Base-by-base conservation (phyloP, 2,329 filamentous ascomycete genomes). In the Pseudocercospora pini-densiflorae region DNA sequence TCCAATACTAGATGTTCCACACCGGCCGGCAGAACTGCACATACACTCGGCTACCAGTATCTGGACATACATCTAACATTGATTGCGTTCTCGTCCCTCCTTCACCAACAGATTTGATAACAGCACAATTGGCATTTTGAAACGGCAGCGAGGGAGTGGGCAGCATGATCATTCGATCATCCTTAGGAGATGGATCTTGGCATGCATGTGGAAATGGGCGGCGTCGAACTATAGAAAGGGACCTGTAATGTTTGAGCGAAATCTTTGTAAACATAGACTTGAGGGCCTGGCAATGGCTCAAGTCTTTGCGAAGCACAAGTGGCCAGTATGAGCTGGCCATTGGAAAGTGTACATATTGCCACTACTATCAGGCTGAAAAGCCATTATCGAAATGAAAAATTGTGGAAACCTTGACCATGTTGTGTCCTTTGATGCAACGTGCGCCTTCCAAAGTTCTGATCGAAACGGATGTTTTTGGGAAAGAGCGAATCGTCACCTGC, bases 71-170 rank as follows among this genome's bases (percentile, higher is more conserved):
- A 51, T 19, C 43, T 33, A 19, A 24, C 19, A 24, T 51, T 49
- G 8, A 51, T 61, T 61, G 59, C 59, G 24, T 61, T 61, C 59
- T 53, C 45, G 59, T 61, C 59, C 40, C 59, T 61, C 59, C 43
- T 61, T 49, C 21, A 58, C 23, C 55, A 19, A 58, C 55, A 58
- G 55, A 43, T 36, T 58, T 43, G 55, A 40, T 43, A 19, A 43
- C 55, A 58, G 55, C 24, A 55, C 51, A 16, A 55, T 33, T 29
- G 51, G 51, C 51, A 55, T 31, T 55, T 55, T 55, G 23, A 23
- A 27, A 51, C 9, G 47, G 21, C 23, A 51, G 47, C 19, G 47
- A 24, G 27, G 51, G 27, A 7, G 51, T 27, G 24, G 27, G 51
- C 24, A 33, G 51, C 51, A 33, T 33, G 23, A 4, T 55, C 51